These are phyloP conservation scores for Suillus variegatus DNA, from an alignment of 768 basidiomycete genomes.

Conservation along the genomic window DNA sequence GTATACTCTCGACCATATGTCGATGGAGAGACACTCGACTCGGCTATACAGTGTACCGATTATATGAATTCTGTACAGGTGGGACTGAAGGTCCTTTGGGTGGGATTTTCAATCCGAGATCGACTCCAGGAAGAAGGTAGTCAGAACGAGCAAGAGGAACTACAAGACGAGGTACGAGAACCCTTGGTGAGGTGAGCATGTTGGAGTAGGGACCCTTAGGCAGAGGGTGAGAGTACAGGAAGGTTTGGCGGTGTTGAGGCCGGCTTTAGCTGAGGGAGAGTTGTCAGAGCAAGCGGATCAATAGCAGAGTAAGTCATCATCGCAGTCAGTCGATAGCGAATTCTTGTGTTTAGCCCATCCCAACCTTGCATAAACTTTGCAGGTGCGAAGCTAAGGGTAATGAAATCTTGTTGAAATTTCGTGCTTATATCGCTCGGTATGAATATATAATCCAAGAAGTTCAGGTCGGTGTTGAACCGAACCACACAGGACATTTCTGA, in stretches of 20 bases:
- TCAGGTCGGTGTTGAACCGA: constrained; percentile 10
- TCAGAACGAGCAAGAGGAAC: neutral
- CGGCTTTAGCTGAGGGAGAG: too few relatives aligned
- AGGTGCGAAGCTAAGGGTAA: neutral
- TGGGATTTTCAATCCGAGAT: neutral
- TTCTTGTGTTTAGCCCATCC: too few relatives aligned
- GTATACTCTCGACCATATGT: too few relatives aligned
- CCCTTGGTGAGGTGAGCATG: neutral
- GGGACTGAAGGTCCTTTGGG: too few relatives aligned
- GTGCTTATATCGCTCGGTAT: neutral
- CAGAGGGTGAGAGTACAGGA: neutral
- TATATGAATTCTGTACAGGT: neutral
- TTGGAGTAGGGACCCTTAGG: neutral
- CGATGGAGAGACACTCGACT: too few relatives aligned
- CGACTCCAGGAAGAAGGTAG: neutral
- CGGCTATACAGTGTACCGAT: neutral
- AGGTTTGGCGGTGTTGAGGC: too few relatives aligned
- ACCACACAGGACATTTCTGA: neutral
- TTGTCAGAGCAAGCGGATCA: too few relatives aligned
- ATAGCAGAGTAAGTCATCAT: too few relatives aligned
- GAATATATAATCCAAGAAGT: neutral
- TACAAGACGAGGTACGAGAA: neutral
- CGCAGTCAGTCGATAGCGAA: too few relatives aligned
- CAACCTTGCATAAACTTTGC: too few relatives aligned
- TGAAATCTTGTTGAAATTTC: neutral